Conservation (phyloP, 164 flowering plant species). For the Sextonia rubra region DNA sequence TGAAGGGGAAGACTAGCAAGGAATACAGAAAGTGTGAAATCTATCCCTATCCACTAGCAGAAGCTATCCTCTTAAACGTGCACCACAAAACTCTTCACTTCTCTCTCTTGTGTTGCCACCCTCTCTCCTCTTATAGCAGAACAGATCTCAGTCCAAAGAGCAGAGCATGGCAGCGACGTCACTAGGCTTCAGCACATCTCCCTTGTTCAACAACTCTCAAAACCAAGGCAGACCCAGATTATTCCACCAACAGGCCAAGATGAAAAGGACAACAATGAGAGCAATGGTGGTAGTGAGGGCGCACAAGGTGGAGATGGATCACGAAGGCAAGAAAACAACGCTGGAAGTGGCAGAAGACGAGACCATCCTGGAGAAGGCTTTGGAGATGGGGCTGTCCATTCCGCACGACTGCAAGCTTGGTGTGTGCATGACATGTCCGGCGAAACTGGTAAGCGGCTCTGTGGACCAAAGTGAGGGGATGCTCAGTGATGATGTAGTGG, state of each 20-base stretch:
- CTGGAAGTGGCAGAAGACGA: constrained; percentile 84
- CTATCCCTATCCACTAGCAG: background rate
- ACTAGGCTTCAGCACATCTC: background rate
- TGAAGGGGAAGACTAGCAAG: background rate
- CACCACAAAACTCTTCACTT: background rate
- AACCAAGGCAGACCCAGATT: background rate
- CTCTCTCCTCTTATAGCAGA: no score
- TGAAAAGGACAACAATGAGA: background rate
- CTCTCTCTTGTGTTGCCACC: background rate
- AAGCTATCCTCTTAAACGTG: background rate
- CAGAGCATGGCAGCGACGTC: background rate
- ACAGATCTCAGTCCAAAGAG: background rate
- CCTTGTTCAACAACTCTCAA: background rate
- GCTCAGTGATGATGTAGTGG: constrained; percentile 94
- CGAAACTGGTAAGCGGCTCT: constrained; percentile 57
- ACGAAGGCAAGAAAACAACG: constrained; percentile 53
- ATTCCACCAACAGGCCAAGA: background rate
- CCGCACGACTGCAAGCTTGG: constrained; percentile 98
- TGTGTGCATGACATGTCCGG: constrained; percentile 99
- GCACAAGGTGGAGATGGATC: constrained; percentile 79
- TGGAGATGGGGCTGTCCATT: constrained; percentile 64
- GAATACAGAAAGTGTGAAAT: background rate
- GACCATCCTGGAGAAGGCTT: constrained; percentile 68
- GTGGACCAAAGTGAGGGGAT: constrained; percentile 97
- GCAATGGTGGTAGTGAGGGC: background rate